Base-by-base conservation (phyloP, 108 stramenopile species). In the Fragilariopsis cylindrus region DNA sequence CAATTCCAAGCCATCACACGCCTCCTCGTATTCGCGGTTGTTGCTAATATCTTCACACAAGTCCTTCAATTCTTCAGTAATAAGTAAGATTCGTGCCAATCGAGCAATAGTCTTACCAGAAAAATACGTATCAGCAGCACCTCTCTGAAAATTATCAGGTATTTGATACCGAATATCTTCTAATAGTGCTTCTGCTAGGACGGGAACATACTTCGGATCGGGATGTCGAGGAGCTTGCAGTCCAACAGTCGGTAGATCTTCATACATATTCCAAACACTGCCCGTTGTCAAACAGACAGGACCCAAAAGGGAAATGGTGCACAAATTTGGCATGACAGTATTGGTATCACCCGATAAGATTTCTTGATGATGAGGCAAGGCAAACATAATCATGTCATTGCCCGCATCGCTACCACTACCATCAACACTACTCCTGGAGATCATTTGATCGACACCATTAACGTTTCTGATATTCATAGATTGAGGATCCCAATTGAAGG, bases 81-180 rank as follows among this genome's bases (percentile, higher is more conserved):
- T 89, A n/a, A 91, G 74, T 16, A 94, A 74, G 54, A 96, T 89
- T 3, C 97, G 91, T 30, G 85, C 89, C 16, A 95, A 70, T 73
- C 93, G 93, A 15, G 94, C 95, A 16, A 96, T 67, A 58, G 90
- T 79, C 72, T 98, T 98, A 12, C 95, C 96, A 6, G 89, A 83
- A 80, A 98, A 98, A 67, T 98, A 98, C 7, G 97, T 98, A 71
- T 97, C 97, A 0, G 93, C 95, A 18, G 92, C 94, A 53, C 97
- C 97, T n/a, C 75, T 63, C 58, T 80, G 60, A 63, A 90, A 93
- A 81, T 97, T 90, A 4, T 56, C 70, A 4, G 92, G 91, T n/a
- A 97, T 47, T 15, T 79, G 65, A 70, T 84, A 96, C 5, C 47
- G 48, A 19, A 88, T 72, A 67, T 90, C 92, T 12, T 70, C 62